A percentile compares a stretch with the other conserved stretches of the same genome.
Conservation (phyloP, 176 grass and related monocot genomes). For the Hyparrhenia diplandra region DNA sequence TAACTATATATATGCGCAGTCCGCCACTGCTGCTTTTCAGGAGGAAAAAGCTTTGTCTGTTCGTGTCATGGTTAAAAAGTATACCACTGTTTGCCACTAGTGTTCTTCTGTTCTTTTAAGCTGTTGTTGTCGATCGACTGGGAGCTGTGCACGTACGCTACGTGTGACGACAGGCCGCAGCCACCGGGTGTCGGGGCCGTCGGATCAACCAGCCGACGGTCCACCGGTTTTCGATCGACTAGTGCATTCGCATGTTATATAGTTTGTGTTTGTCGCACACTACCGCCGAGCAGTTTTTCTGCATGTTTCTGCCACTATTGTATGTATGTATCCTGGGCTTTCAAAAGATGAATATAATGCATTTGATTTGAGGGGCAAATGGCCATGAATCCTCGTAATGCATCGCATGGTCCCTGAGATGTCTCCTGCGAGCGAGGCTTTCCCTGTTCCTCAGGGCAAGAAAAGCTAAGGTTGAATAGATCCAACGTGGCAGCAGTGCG, state of each 20-base stretch:
- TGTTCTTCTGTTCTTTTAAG: not conserved
- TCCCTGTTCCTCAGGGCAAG: slow-evolving; percentile 21
- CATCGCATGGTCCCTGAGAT: not conserved
- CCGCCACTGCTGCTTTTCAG: slow-evolving; percentile 46
- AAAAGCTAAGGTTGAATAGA: slow-evolving; percentile 16
- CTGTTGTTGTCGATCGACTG: not conserved
- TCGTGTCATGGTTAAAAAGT: slow-evolving; percentile 26
- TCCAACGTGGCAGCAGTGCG: too few species aligned
- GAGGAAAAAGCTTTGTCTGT: slow-evolving; percentile 33
- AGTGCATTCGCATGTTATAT: not conserved
- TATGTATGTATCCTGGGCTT: not conserved
- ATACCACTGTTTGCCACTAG: not conserved
- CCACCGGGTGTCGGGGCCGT: not conserved
- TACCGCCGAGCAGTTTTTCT: not conserved
- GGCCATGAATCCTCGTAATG: not conserved
- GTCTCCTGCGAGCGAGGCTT: slow-evolving; percentile 11
- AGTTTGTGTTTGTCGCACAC: not conserved
- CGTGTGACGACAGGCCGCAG: not conserved
- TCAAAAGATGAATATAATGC: not conserved
- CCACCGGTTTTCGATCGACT: not conserved
- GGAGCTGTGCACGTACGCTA: not conserved
- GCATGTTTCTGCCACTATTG: not conserved
- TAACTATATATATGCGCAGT: slow-evolving; percentile 19
- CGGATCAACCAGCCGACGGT: not conserved
- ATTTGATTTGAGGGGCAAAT: not conserved